Base-by-base conservation (phyloP, 768 basidiomycete genomes). In the Scleroderma bovista region DNA sequence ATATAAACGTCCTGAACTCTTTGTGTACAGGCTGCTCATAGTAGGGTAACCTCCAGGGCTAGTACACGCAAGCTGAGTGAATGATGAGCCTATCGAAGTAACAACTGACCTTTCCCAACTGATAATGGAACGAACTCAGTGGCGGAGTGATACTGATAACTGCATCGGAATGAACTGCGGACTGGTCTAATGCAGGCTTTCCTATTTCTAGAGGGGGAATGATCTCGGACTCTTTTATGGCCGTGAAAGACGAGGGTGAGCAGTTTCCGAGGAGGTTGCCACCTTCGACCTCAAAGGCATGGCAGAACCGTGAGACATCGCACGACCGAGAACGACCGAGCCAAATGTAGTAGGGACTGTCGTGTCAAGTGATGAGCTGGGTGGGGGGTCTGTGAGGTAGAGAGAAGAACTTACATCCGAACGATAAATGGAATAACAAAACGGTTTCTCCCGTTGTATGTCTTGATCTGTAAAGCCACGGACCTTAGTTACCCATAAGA, bases 281-380 rank as follows among this genome's bases (percentile, higher is more conserved):
- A 8, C 79, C 71, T 55, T 84, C 80, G 19, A 79, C 67, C 55
- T 83, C 81, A 59, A 85, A 84, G 1, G 79, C 77, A 55, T 81
- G 77, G 44, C 73, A 74, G 42, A 75, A 72, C 3, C 69, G 70
- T 2, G 82, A 73, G 15, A 81, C 77, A 51, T 84, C 81, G 51
- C 80, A 75, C 3, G 74, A 67, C 22, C 84, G 79, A 9, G 84
- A 78, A 44, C 83, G 80, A 32, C 85, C 86, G 26, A 89, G 73
- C 77, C 84, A 88, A 56, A 89, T 80, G 62, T 88, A 88, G 69
- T 84, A 85, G 0, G 82, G 81, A 24, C 78, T 82, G 50, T 2
- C 19, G 34, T 51, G 15, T 43, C 39, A 10, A 38, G 51, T n/a
- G n/a, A 40, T 43, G 36, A 22, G 19, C 34, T 29, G 26, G 4